These are phyloP conservation scores for Podaxis sp. DNA, from an alignment of 768 basidiomycete genomes.

Conservation along the genomic window DNA sequence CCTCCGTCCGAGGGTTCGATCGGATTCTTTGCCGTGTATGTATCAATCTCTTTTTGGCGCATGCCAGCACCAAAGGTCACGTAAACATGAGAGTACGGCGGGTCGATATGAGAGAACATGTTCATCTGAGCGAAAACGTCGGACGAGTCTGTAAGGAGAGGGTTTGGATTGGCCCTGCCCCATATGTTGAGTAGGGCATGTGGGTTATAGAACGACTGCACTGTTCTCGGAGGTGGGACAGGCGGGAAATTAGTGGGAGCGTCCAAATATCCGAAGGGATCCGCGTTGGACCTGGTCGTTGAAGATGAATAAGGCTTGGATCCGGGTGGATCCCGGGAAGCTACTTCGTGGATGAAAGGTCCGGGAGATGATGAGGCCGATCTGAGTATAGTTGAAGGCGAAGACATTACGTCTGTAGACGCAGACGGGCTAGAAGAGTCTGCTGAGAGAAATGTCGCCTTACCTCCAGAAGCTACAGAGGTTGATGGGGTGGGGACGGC, in stretches of 20 bases:
- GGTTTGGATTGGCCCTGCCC: constrained; percentile 22
- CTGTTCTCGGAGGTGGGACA: constrained; percentile 26
- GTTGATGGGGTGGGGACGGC: neutral
- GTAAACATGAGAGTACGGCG: constrained; percentile 70
- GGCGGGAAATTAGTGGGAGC: constrained; percentile 29
- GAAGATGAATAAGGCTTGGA: neutral
- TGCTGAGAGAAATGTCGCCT: neutral
- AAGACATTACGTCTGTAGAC: constrained; percentile 4
- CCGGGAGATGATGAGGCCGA: constrained; percentile 12
- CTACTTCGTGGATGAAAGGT: neutral
- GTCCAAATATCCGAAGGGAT: constrained; percentile 64
- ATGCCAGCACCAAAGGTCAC: constrained; percentile 88
- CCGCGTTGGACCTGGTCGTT: constrained; percentile 25
- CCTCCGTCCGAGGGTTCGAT: constrained; percentile 49
- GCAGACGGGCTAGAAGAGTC: constrained; percentile 7
- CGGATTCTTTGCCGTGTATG: constrained; percentile 66
- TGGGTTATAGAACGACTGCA: constrained; percentile 32
- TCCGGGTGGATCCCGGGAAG: neutral
- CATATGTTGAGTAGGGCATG: constrained; percentile 35
- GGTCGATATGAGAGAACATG: constrained; percentile 48
- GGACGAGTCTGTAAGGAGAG: constrained; percentile 13
- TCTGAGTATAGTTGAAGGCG: constrained; percentile 13
- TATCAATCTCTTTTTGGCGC: constrained; percentile 82
- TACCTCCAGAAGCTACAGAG: neutral
- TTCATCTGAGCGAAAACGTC: constrained; percentile 27